Evolutionary conservation across 306 rosid genomes (phyloP).

Genomic region (Lathyrus oleraceus): DNA sequence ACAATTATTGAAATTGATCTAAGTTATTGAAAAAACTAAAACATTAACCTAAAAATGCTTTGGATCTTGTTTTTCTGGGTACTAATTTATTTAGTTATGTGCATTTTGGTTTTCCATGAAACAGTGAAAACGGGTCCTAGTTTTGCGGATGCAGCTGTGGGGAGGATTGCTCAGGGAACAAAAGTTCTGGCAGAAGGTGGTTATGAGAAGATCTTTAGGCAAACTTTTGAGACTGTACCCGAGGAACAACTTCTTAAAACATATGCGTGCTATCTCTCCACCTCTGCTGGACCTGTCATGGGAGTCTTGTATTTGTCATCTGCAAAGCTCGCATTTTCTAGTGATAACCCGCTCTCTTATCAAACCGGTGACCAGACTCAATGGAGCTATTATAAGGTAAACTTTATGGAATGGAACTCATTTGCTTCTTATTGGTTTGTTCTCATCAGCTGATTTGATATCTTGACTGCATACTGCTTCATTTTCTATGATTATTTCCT

Average conservation of each 20-base stretch:
- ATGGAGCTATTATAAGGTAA: constrained; percentile 94
- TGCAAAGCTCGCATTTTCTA: constrained; percentile 87
- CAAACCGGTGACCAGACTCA: constrained; percentile 64
- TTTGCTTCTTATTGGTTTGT: constrained; percentile 7
- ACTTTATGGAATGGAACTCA: neutral
- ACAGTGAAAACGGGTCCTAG: constrained; percentile 95
- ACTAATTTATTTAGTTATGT: neutral
- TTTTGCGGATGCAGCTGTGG: constrained; percentile 95
- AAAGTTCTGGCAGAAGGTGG: constrained; percentile 99
- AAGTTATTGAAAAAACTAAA: neutral
- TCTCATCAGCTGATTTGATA: neutral
- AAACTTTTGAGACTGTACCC: constrained; percentile 73
- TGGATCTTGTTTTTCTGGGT: neutral
- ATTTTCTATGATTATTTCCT: constrained; percentile 16
- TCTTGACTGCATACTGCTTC: neutral
- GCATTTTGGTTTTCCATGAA: constrained; percentile 22
- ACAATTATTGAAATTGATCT: neutral
- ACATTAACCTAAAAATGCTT: neutral
- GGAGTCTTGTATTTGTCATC: constrained; percentile 85
- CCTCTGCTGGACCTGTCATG: constrained; percentile 99
- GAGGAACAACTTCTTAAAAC: constrained; percentile 86
- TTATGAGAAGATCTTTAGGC: constrained; percentile 86
- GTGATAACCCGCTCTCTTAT: constrained; percentile 89
- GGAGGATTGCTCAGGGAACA: constrained; percentile 93
- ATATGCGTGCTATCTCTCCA: constrained; percentile 86